Conservation (phyloP, 805 yeast species). For the Nakazawaea pomicola region DNA sequence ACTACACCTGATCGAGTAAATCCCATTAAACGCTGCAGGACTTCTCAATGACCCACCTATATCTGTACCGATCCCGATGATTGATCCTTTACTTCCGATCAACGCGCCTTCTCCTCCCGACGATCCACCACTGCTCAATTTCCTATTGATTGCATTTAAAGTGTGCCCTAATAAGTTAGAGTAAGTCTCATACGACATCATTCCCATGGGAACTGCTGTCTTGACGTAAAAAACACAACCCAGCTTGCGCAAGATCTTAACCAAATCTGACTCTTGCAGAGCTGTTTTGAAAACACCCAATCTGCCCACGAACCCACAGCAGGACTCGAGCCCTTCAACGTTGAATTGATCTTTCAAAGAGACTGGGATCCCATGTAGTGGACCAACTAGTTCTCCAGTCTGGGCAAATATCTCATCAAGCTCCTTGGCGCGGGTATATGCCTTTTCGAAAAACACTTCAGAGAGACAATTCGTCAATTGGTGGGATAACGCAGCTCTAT, state of each 20-base stretch:
- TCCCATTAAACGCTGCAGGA: slow-evolving; percentile 50
- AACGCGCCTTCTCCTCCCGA: slow-evolving; percentile 42
- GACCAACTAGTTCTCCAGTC: slow-evolving; percentile 33
- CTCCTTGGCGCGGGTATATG: slow-evolving; percentile 32
- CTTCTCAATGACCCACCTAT: slow-evolving; percentile 57
- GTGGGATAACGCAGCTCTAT: slow-evolving; percentile 37
- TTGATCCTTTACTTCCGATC: slow-evolving; percentile 31
- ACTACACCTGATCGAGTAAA: slow-evolving; percentile 46
- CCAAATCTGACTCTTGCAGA: slow-evolving; percentile 24
- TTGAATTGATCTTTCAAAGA: slow-evolving; percentile 41
- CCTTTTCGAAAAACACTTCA: slow-evolving; percentile 37
- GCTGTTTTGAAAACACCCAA: slow-evolving; percentile 23
- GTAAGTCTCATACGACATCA: slow-evolving; percentile 36
- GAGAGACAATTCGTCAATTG: slow-evolving; percentile 37
- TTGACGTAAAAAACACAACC: slow-evolving; percentile 41
- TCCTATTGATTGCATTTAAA: slow-evolving; percentile 32
- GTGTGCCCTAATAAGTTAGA: slow-evolving; percentile 32
- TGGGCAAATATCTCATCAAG: slow-evolving; percentile 31
- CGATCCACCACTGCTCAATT: slow-evolving; percentile 36
- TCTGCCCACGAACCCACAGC: slow-evolving; percentile 31
- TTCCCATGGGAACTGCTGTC: slow-evolving; percentile 39
- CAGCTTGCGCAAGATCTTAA: slow-evolving; percentile 26
- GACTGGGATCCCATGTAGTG: slow-evolving; percentile 41
- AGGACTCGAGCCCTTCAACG: slow-evolving; percentile 33
- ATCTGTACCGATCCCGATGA: slow-evolving; percentile 58